These are phyloP conservation scores for Cladophialophora exuberans DNA, from an alignment of 2,329 filamentous ascomycete genomes.

Conservation along the genomic window DNA sequence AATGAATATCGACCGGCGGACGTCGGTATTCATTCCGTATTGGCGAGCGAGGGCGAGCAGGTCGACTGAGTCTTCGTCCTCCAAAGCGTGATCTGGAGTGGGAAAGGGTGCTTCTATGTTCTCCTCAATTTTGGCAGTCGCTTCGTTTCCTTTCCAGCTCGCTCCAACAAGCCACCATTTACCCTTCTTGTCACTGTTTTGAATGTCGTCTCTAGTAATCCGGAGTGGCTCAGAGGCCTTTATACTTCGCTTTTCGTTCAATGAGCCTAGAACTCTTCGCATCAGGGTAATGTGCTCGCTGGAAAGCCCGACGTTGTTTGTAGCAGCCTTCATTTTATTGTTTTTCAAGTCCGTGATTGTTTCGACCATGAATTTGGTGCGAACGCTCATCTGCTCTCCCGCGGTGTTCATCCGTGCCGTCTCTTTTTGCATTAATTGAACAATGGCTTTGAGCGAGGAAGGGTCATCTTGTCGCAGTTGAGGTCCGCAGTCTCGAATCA, in stretches of 20 bases:
- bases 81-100: conserved; percentile 34
- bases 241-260: conserved; percentile 64
- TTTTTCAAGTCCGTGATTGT: conserved; percentile 94
- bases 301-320: conserved; percentile 69
- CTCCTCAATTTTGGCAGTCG: conserved; percentile 36
- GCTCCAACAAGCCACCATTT: conserved; percentile 99
- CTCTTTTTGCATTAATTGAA: conserved; percentile 74
- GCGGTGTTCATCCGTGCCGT: conserved; percentile 68
- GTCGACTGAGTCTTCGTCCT: conserved; percentile 57
- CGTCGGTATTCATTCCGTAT: conserved; percentile 83
- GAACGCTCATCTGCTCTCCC: conserved; percentile 68
- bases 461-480: conserved; percentile 88
- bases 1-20: conserved; percentile 89
- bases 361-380: conserved; percentile 97
- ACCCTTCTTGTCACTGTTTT: conserved; percentile 79
- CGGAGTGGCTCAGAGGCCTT: conserved; percentile 81
- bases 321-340: conserved; percentile 80
- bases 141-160: conserved; percentile 68
- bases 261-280: conserved; percentile 80
- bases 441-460: conserved; percentile 83
- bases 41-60: conserved; percentile 73
- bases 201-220: conserved; percentile 79
- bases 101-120: conserved; percentile 16
- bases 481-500: conserved; percentile 79
- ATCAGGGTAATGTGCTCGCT: conserved; percentile 85